phyloP scores from a whole-genome alignment of 2,329 filamentous ascomycete genomes.

The Penicillium sp. region DNA sequence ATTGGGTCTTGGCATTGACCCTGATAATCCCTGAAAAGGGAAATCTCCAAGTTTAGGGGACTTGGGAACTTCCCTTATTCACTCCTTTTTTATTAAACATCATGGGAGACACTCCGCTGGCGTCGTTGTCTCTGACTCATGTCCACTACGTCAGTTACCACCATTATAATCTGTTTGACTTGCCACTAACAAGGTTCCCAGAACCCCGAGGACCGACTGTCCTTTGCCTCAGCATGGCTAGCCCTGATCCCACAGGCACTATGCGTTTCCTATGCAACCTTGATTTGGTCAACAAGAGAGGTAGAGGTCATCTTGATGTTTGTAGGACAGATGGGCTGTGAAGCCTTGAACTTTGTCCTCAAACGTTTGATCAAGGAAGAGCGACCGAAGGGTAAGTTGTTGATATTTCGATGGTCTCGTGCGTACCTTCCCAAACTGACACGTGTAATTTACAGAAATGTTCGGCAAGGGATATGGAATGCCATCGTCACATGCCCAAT shows the following conservation, averaged over 20 bases:
- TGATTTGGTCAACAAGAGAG: conserved; percentile 89
- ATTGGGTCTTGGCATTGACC: neutral
- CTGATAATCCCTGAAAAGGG: neutral
- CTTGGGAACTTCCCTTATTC: neutral
- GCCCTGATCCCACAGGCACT: conserved; percentile 90
- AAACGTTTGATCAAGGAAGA: conserved; percentile 93
- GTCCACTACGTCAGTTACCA: conserved; percentile 79
- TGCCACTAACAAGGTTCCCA: conserved; percentile 38
- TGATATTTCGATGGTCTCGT: neutral
- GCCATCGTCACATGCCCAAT: conserved; percentile 94
- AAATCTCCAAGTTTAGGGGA: neutral
- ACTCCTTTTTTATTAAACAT: neutral
- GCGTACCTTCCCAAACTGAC: neutral
- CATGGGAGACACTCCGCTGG: conserved; percentile 57
- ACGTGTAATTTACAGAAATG: conserved; percentile 50
- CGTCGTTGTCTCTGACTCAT: conserved; percentile 90
- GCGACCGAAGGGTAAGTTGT: conserved; percentile 68
- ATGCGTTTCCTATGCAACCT: conserved; percentile 82
- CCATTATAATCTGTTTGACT: neutral
- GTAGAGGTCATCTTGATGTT: conserved; percentile 88
- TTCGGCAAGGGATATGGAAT: conserved; percentile 95
- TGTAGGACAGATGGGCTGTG: conserved; percentile 84
- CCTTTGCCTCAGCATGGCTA: conserved; percentile 87
- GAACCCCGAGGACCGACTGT: conserved; percentile 82
- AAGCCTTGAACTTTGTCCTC: conserved; percentile 82